Conservation (phyloP, 768 basidiomycete species). For the Stropharia rugosoannulata region DNA sequence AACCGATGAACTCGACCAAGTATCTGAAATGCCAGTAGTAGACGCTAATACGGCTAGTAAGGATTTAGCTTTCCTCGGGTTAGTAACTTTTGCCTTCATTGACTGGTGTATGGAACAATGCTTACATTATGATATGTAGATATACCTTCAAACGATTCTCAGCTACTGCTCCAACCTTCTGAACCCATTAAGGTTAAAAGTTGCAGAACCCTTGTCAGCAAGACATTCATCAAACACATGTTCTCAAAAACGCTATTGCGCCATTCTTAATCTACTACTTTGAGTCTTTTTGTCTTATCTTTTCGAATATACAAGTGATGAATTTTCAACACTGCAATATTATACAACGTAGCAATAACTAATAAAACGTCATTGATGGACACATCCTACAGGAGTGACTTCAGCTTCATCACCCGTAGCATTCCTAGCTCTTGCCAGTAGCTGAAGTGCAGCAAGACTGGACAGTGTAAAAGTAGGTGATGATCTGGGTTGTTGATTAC, state of each 20-base stretch:
- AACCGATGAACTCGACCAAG: conserved; percentile 89
- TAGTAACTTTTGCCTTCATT: conserved; percentile 8
- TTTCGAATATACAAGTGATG: no score
- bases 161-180: neutral
- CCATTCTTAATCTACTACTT: no score
- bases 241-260: no score
- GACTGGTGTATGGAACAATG: neutral
- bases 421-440: neutral
- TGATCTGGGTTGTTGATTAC: conserved; percentile 44
- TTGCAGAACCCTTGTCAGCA: no score
- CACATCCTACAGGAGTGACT: neutral
- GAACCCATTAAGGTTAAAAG: no score
- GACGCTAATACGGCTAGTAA: conserved; percentile 45
- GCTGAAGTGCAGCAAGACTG: conserved; percentile 12
- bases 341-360: no score
- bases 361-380: neutral
- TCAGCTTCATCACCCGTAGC: neutral
- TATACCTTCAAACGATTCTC: conserved; percentile 2
- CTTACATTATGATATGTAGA: neutral
- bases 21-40: conserved; percentile 41
- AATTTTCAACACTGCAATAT: no score
- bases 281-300: no score
- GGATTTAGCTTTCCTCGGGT: conserved; percentile 72
- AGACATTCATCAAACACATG: no score
- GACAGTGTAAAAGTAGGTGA: conserved; percentile 26